Evolutionary conservation across 495 filamentous ascomycete species (phyloP).

Genomic region (Arthonia radiata): DNA sequence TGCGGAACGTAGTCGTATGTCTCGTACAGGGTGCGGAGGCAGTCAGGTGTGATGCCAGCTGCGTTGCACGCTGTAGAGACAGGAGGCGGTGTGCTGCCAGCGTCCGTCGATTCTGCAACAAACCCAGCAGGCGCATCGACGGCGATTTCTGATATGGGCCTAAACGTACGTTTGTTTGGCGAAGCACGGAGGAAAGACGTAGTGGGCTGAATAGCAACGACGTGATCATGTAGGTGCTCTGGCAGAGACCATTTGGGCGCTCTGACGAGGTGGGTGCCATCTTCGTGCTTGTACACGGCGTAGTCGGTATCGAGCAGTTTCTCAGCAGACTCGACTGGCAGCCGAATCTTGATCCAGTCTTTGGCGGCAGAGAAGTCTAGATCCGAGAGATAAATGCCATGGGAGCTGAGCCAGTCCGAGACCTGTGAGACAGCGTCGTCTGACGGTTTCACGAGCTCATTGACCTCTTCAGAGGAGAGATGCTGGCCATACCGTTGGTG

Average conservation of each 20-base stretch:
- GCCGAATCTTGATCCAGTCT: slow-evolving; percentile 16
- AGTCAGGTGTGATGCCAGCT: slow-evolving; percentile 25
- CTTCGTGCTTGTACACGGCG: slow-evolving; percentile 15
- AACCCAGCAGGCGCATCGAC: too few relatives aligned
- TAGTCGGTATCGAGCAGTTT: slow-evolving; percentile 20
- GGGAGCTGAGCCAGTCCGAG: slow-evolving; percentile 18
- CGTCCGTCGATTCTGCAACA: too few relatives aligned
- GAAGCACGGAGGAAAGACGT: slow-evolving; percentile 28
- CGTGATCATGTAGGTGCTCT: slow-evolving; percentile 24
- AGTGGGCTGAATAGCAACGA: slow-evolving; percentile 43
- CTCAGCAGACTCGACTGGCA: slow-evolving; percentile 15
- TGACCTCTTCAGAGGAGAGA: slow-evolving; percentile 14
- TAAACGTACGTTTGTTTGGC: slow-evolving; percentile 3
- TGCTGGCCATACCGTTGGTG: slow-evolving; percentile 21
- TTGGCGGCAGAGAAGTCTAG: slow-evolving; percentile 14
- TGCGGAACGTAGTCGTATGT: slow-evolving; percentile 24
- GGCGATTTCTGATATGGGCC: slow-evolving; percentile 1
- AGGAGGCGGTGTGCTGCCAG: too few relatives aligned
- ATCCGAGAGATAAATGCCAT: slow-evolving; percentile 8
- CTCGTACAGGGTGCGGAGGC: slow-evolving; percentile 27
- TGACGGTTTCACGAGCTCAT: slow-evolving; percentile 13
- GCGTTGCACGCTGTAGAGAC: slow-evolving; percentile 23
- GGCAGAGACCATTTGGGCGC: slow-evolving; percentile 27
- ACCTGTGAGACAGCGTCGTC: slow-evolving; percentile 13
- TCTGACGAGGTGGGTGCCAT: slow-evolving; percentile 15